Evolutionary conservation across 306 rosid genomes (phyloP).

Genomic region (Alnus rubra): DNA sequence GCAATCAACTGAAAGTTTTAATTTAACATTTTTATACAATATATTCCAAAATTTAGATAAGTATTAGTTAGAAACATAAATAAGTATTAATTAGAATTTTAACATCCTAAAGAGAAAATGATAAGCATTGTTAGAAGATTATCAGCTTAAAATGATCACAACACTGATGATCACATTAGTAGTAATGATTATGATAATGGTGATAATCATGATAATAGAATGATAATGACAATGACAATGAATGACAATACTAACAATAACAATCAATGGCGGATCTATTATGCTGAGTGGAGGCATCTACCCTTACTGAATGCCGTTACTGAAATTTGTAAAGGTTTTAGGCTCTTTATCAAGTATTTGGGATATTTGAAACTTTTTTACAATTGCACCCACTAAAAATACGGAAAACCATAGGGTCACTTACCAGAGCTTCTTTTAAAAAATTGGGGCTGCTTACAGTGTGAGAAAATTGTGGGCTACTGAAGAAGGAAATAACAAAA

Average conservation of each 20-base stretch:
- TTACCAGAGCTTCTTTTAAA: too few relatives aligned
- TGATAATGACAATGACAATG: neutral
- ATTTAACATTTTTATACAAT: slow-evolving; percentile 35
- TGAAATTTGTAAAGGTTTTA: too few relatives aligned
- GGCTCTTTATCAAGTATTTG: too few relatives aligned
- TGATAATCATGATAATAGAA: neutral
- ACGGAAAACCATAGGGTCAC: too few relatives aligned
- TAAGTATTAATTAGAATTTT: neutral
- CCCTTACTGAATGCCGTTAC: too few relatives aligned
- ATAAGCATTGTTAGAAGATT: neutral
- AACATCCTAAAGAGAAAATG: neutral
- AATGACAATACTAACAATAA: neutral
- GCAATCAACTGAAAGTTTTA: slow-evolving; percentile 44
- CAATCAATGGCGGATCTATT: too few relatives aligned
- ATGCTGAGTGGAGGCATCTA: too few relatives aligned
- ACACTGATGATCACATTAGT: neutral
- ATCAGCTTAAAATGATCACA: neutral
- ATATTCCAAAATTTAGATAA: neutral
- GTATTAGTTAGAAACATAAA: neutral
- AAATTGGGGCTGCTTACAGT: too few relatives aligned
- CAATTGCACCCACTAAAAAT: too few relatives aligned
- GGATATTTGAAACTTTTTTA: too few relatives aligned
- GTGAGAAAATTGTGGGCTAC: too few relatives aligned
- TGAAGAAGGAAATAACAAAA: too few relatives aligned
- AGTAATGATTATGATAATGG: slow-evolving; percentile 1